A percentile compares a stretch with the other conserved stretches of the same genome.
Conservation (phyloP, 73 alveolate species). For the Paraurostyla sp. region DNA sequence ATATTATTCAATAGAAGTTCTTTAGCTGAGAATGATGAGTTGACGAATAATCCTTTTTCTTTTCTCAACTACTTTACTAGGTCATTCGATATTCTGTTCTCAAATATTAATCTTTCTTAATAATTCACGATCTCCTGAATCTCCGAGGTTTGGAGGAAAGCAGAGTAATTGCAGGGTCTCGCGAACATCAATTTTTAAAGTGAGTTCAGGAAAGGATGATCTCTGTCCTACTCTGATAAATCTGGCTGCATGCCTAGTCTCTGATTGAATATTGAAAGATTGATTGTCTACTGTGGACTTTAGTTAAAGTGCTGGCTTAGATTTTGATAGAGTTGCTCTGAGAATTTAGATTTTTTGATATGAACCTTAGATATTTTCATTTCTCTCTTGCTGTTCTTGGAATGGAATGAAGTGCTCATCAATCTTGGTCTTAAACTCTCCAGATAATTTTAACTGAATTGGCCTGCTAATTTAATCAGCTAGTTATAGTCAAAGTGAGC, state of each 20-base stretch:
- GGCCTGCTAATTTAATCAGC: neutral
- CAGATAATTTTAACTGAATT: neutral
- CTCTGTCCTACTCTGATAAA: slow-evolving; percentile 39
- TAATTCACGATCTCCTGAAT: slow-evolving; percentile 28
- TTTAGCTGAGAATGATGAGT: slow-evolving; percentile 32
- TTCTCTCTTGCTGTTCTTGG: neutral
- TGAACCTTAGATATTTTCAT: neutral
- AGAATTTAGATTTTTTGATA: slow-evolving; percentile 15
- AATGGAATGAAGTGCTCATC: neutral
- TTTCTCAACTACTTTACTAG: slow-evolving; percentile 33
- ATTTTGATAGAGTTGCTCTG: neutral
- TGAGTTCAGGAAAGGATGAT: slow-evolving; percentile 44
- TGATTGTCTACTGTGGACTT: slow-evolving; percentile 10
- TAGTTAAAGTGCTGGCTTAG: neutral
- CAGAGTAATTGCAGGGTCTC: slow-evolving; percentile 40
- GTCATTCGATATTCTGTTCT: slow-evolving; percentile 32
- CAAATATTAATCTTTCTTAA: slow-evolving; percentile 31
- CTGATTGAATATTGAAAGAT: neutral
- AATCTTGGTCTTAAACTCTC: slow-evolving; percentile 15
- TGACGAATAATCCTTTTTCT: slow-evolving; percentile 1
- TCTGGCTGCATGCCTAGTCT: slow-evolving; percentile 17
- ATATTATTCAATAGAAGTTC: slow-evolving; percentile 3
- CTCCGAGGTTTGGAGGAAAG: slow-evolving; percentile 12
- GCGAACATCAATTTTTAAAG: slow-evolving; percentile 25
- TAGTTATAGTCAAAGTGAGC: slow-evolving; percentile 38